Evolutionary conservation across 352 stramenopile species (phyloP).

Genomic region (Pythium grandisporangium): DNA sequence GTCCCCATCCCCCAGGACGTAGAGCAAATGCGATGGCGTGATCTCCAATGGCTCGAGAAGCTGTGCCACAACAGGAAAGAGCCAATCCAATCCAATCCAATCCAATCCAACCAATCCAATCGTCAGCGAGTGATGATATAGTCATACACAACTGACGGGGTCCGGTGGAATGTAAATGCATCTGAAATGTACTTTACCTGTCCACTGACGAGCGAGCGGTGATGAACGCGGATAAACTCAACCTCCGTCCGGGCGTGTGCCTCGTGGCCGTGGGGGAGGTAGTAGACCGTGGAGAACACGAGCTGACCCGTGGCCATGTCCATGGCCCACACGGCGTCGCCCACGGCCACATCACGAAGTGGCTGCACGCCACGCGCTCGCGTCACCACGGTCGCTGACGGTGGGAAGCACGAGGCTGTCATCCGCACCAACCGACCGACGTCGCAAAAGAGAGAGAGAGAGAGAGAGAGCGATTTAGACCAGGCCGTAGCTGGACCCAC

Average conservation of each 20-base stretch:
- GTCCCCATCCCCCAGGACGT: conserved; percentile 1
- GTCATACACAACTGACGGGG: too few species aligned
- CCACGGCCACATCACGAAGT: conserved; percentile 24
- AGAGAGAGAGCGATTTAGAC: too few species aligned
- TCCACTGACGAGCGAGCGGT: background rate
- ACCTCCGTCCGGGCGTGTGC: conserved; percentile 1
- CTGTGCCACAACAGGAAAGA: conserved; percentile 1
- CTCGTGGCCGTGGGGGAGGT: conserved; percentile 44
- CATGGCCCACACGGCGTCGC: conserved; percentile 47
- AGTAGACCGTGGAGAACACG: conserved; percentile 52
- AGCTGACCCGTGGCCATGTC: conserved; percentile 14
- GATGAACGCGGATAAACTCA: conserved; percentile 10
- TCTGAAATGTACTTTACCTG: too few species aligned
- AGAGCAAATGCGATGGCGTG: conserved; percentile 43
- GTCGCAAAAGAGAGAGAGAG: too few species aligned
- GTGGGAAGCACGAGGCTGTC: conserved; percentile 53
- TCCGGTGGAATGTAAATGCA: too few species aligned
- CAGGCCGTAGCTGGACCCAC: too few species aligned
- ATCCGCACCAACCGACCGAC: too few species aligned
- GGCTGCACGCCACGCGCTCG: conserved; percentile 11
- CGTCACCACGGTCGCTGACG: conserved; percentile 26
- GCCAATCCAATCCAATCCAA: too few species aligned
- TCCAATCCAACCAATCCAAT: too few species aligned
- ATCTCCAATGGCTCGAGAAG: conserved; percentile 16
- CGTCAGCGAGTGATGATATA: too few species aligned